These are phyloP conservation scores for Oemleria cerasiformis DNA, from an alignment of 306 rosid genomes.

Conservation along the genomic window DNA sequence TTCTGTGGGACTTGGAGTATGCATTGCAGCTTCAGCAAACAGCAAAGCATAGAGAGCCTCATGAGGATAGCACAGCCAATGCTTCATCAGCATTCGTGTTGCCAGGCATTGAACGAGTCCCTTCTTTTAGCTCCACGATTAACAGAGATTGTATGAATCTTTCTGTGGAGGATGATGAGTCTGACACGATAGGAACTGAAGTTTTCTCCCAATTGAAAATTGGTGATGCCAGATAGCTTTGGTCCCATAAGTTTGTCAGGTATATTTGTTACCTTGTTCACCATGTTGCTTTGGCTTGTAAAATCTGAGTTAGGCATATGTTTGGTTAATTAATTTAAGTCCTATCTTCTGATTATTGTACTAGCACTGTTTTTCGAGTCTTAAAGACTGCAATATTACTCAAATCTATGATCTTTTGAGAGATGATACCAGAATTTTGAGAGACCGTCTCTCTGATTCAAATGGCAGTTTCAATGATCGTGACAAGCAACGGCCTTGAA, in stretches of 20 bases:
- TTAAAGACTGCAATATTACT: background rate
- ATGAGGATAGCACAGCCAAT: constrained; percentile 39
- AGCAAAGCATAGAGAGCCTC: constrained; percentile 28
- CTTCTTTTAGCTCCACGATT: constrained; percentile 24
- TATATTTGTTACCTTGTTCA: background rate
- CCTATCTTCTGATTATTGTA: background rate
- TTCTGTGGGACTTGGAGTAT: constrained; percentile 59
- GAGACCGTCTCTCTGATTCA: too few species aligned
- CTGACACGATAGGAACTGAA: background rate
- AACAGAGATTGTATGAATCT: constrained; percentile 9
- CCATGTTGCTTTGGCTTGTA: background rate
- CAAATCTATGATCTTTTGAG: background rate
- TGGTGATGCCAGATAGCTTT: constrained; percentile 20
- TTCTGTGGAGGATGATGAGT: background rate
- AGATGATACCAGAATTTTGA: too few species aligned
- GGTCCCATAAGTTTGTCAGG: background rate
- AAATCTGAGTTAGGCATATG: background rate
- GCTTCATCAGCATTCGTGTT: constrained; percentile 24
- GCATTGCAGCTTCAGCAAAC: constrained; percentile 53
- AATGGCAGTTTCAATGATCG: too few species aligned
- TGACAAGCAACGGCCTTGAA: too few species aligned
- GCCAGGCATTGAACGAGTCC: constrained; percentile 21
- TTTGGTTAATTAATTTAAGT: background rate
- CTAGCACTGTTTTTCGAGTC: background rate
- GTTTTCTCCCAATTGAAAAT: constrained; percentile 35